Conservation (phyloP, 1,284 basidiomycete genomes). For the Irpex sp. region DNA sequence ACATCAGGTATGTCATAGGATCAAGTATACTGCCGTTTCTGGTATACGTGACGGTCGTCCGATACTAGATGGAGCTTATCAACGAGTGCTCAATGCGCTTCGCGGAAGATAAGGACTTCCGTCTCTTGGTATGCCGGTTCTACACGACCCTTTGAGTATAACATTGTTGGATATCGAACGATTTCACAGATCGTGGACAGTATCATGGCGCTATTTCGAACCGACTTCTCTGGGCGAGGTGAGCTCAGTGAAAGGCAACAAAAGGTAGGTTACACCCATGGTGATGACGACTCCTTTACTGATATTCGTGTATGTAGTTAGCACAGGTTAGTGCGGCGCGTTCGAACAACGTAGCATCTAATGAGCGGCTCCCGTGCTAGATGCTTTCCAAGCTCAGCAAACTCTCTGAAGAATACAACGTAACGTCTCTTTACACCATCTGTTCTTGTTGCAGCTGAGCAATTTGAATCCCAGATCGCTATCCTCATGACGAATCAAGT, state of each 20-base stretch:
- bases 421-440: constrained; percentile 24
- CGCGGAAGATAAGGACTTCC: constrained; percentile 77
- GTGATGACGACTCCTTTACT: background rate
- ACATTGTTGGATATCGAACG: background rate
- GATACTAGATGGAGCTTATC: constrained; percentile 73
- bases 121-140: constrained; percentile 44
- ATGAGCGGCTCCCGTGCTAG: constrained; percentile 29
- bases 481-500: constrained; percentile 91
- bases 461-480: constrained; percentile 50
- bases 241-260: constrained; percentile 91
- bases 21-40: background rate
- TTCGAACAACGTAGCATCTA: background rate
- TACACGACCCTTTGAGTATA: constrained; percentile 20
- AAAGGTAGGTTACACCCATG: constrained; percentile 46
- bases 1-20: constrained; percentile 54
- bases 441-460: background rate
- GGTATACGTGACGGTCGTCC: background rate
- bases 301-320: constrained; percentile 37
- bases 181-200: constrained; percentile 76
- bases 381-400: constrained; percentile 89
- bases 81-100: constrained; percentile 80
- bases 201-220: constrained; percentile 93
- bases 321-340: constrained; percentile 44
- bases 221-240: constrained; percentile 88
- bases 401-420: constrained; percentile 87